Base-by-base conservation (phyloP, 2,329 filamentous ascomycete genomes). In the Thermomyces lanuginosus region DNA sequence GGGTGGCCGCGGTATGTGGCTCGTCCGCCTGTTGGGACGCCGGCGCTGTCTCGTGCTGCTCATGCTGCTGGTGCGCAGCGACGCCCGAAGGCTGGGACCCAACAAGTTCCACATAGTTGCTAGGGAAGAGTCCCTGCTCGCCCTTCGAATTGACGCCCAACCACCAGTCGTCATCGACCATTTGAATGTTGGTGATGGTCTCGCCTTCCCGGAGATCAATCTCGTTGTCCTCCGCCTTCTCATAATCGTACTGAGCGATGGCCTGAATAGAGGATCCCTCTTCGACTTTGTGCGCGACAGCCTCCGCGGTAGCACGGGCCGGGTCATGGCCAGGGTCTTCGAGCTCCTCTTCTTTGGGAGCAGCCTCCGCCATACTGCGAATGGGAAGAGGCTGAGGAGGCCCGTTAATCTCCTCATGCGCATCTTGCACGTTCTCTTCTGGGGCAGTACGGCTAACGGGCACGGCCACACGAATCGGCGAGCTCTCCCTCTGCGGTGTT, bases 91-190 rank as follows among this genome's bases (percentile, higher is more conserved):
- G 21, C 11, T 69, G 66, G 13, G 68, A 75, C 19, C 77, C 75
- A 18, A 89, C 63, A 12, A 92, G 53, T 51, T 92, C 83, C 28
- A 98, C 86, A 40, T 98, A 98, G 62, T 93, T 95, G 59, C 81
- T 89, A 4, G 89, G 89, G 64, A 98, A 95, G 18, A 98, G 64
- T 24, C 89, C 89, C 32, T 65, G 75, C 53, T 93, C 82, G 41
- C 89, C 89, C 35, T 63, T 65, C 12, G 66, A 60, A 58, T 95
- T 98, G 39, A 77, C 80, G 22, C 91, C 89, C 69, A 92, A 78
- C 89, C 89, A 98, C 89, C 89, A 98, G 49, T 98, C 86, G 27
- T 91, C 78, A 42, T 95, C 89, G 2, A 98, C 82, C 79, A 91
- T 91, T 36, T 95, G 82, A 43, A 98, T 92, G 48, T 92, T 76